phyloP scores from a whole-genome alignment of 2,329 filamentous ascomycete species.

The Hymenoscyphus fructigenus region DNA sequence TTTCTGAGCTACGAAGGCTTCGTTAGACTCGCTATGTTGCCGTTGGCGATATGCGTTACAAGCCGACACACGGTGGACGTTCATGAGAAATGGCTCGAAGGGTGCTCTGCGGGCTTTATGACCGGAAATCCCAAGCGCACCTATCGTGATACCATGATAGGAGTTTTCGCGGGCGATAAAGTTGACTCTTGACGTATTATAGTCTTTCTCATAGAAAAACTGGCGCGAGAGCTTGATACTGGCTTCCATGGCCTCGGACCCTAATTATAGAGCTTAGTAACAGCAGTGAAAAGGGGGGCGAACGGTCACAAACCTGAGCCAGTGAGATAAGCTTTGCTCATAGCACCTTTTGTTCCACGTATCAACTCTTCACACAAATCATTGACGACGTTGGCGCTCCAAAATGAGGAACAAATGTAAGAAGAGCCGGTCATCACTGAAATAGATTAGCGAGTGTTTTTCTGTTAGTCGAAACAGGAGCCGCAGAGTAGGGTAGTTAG shows the following conservation, averaged over 20 bases:
- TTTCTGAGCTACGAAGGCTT: conserved; percentile 56
- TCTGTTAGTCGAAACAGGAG: background rate
- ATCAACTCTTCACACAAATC: conserved; percentile 45
- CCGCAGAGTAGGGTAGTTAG: background rate
- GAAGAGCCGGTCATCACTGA: conserved; percentile 41
- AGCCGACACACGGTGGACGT: conserved; percentile 57
- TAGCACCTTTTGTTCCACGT: conserved; percentile 42
- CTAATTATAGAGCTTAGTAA: conserved; percentile 37
- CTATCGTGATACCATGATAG: conserved; percentile 71
- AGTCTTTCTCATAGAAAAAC: conserved; percentile 58
- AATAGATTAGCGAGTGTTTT: background rate
- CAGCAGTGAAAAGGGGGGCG: background rate
- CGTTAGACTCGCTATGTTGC: conserved; percentile 49
- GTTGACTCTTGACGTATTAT: conserved; percentile 46
- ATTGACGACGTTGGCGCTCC: conserved; percentile 52
- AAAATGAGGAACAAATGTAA: conserved; percentile 61
- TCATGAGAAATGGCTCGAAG: conserved; percentile 58
- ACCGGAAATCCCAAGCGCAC: conserved; percentile 58
- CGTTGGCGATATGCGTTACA: conserved; percentile 66
- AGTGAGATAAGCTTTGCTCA: conserved; percentile 56
- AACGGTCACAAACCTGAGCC: conserved; percentile 49
- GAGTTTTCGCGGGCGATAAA: conserved; percentile 66
- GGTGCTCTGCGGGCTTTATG: conserved; percentile 57
- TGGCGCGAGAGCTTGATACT: conserved; percentile 67
- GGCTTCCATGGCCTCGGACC: conserved; percentile 68